Evolutionary conservation across 352 stramenopile genomes (phyloP), one percentile per base, ranked within the genome.

Genomic region (Globisporangium ultimum): DNA sequence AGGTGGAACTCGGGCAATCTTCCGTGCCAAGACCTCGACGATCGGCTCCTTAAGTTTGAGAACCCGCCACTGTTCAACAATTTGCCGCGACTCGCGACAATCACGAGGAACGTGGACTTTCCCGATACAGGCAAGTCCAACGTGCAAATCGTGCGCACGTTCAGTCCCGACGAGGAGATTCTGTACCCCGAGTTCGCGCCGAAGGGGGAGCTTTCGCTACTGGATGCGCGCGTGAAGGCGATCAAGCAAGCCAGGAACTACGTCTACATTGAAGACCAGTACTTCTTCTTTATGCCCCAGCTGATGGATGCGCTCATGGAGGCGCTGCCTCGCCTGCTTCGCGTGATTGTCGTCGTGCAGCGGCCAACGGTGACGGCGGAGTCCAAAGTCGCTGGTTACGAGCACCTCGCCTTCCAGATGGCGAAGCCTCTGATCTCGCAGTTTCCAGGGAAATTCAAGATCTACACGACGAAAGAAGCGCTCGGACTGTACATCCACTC

Each of bases 401-500:
- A 80, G 53, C 87, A 88, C 64, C 80, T 83, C 64, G 48, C 81
- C 50, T 89, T 76, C 54, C 64, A 88, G 41, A 87, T 89, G 81
- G 66, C 83, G 1, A 18, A 62, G 20, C 78, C 81, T 15, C 72
- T 91, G 11, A 65, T 74, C 42, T 46, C 69, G 13, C 60, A 63
- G n/a, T 88, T 79, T 59, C 74, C 78, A 6, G 65, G 74, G 46
- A 86, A 85, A 48, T 72, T 91, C 53, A 66, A 74, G 17, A 40
- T 91, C 15, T 89, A 84, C 64, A 67, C 74, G 49, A 86, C 78
- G 9, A 81, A 82, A 32, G 48, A 75, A 45, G 38, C 58, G 3
- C 71, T 68, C 46, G 36, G 74, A 14, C 66, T 95, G 28, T 95
- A 92, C 67, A 76, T 94, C 43, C 87, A 96, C 66, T 79, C 70